Evolutionary conservation across 805 yeast genomes (phyloP).

Genomic region (Hemisphaericaspora nanyangensis): DNA sequence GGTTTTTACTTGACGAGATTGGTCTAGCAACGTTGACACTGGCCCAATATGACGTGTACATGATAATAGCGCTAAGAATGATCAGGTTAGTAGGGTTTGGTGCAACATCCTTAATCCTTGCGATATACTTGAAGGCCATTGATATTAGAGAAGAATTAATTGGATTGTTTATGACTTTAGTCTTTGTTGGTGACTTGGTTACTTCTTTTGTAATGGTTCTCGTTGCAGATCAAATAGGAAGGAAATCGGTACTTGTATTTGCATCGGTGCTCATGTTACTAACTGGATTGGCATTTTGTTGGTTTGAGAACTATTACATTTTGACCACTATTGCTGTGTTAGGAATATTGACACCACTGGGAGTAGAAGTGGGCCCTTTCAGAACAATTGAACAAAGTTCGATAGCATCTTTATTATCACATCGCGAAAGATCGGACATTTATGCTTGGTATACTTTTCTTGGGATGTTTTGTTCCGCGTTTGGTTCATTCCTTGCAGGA

Average conservation of each 20-base stretch:
- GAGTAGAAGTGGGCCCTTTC: slow-evolving; percentile 58
- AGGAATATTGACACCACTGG: slow-evolving; percentile 57
- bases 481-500: slow-evolving; percentile 45
- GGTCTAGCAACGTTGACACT: slow-evolving; percentile 28
- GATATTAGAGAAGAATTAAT: slow-evolving; percentile 40
- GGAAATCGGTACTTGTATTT: slow-evolving; percentile 34
- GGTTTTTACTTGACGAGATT: slow-evolving; percentile 25
- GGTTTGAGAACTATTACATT: slow-evolving; percentile 26
- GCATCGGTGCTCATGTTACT: slow-evolving; percentile 40
- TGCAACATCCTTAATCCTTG: slow-evolving; percentile 38
- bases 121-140: slow-evolving; percentile 39
- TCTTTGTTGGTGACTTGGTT: slow-evolving; percentile 49
- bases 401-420: slow-evolving; percentile 43
- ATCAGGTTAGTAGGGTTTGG: slow-evolving; percentile 35
- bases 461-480: slow-evolving; percentile 45
- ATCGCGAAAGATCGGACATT: slow-evolving; percentile 46
- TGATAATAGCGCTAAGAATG: slow-evolving; percentile 29
- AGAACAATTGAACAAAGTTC: slow-evolving; percentile 54
- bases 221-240: slow-evolving; percentile 46
- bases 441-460: slow-evolving; percentile 55
- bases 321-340: slow-evolving; percentile 37
- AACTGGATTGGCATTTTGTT: slow-evolving; percentile 40
- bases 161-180: slow-evolving; percentile 48
- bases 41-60: slow-evolving; percentile 29
- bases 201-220: slow-evolving; percentile 45